Conservation (phyloP, 1,139 yeast genomes). For the Yamadazyma jaroonii region DNA sequence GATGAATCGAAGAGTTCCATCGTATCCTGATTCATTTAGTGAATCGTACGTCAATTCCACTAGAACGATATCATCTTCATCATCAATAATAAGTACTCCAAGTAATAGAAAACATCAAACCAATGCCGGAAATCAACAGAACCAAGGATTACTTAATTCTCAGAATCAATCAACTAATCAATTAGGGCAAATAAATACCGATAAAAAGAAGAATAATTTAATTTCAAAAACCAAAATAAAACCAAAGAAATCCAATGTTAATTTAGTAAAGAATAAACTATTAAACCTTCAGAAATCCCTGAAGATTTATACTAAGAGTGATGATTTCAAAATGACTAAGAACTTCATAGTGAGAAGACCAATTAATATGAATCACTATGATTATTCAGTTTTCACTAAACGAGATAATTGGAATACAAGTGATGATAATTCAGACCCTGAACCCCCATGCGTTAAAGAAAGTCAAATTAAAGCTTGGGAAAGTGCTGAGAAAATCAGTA, state of each 20-base stretch:
- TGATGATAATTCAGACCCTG: slow-evolving; percentile 6
- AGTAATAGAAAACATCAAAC: slow-evolving; percentile 27
- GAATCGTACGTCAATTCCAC: slow-evolving; percentile 23
- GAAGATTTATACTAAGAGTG: slow-evolving; percentile 14
- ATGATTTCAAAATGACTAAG: slow-evolving; percentile 11
- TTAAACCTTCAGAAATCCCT: slow-evolving; percentile 29
- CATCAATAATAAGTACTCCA: slow-evolving; percentile 32
- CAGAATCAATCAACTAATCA: slow-evolving; percentile 7
- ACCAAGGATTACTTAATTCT: background rate
- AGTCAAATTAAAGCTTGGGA: slow-evolving; percentile 50
- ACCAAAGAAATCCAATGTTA: slow-evolving; percentile 21
- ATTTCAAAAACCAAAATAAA: slow-evolving; percentile 12
- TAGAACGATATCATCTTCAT: slow-evolving; percentile 31
- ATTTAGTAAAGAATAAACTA: slow-evolving; percentile 26
- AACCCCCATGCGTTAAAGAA: slow-evolving; percentile 26
- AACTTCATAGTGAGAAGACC: slow-evolving; percentile 18
- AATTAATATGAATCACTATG: slow-evolving; percentile 20
- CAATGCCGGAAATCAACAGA: slow-evolving; percentile 13
- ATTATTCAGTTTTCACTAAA: slow-evolving; percentile 25
- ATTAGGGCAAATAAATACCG: slow-evolving; percentile 2
- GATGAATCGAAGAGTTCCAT: slow-evolving; percentile 18
- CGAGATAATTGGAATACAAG: slow-evolving; percentile 14
- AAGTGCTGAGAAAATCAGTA: slow-evolving; percentile 40
- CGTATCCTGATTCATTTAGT: slow-evolving; percentile 17
- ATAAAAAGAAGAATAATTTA: slow-evolving; percentile 9